These are phyloP conservation scores for Macadamia tetraphylla DNA, from an alignment of 164 flowering plant species.

Conservation along the genomic window DNA sequence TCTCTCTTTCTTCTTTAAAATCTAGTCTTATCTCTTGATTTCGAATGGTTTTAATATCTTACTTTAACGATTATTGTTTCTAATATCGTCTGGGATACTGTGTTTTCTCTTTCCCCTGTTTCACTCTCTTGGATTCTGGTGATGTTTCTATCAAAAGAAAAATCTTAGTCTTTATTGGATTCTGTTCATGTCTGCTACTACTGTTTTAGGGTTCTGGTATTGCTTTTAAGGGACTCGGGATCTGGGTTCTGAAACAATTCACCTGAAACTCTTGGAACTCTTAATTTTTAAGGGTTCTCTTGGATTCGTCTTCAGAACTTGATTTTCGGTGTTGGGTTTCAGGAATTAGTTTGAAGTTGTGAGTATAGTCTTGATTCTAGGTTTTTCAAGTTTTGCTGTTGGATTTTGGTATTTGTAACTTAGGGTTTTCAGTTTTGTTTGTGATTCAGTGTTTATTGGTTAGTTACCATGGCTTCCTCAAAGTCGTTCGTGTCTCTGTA, in stretches of 20 bases:
- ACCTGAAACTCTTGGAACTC: not conserved
- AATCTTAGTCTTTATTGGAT: conserved; percentile 27
- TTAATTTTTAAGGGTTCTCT: conserved; percentile 4
- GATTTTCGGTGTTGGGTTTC: not conserved
- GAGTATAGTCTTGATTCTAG: not conserved
- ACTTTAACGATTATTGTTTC: no score
- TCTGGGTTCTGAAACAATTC: not conserved
- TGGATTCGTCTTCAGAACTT: conserved; percentile 4
- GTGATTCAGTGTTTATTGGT: not conserved
- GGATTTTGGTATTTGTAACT: no score
- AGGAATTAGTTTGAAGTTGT: not conserved
- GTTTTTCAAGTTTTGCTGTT: not conserved
- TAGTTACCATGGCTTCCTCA: conserved; percentile 58
- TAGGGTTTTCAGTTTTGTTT: not conserved
- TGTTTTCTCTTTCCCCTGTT: conserved; percentile 21
- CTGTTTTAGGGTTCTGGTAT: conserved; percentile 4
- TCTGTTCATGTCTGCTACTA: conserved; percentile 15
- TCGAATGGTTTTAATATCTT: no score
- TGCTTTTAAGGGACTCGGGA: conserved; percentile 16
- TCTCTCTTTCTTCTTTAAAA: not conserved
- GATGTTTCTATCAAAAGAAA: conserved; percentile 5
- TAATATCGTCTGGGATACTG: conserved; percentile 6
- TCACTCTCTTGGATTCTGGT: conserved; percentile 37
- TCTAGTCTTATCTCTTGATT: no score
- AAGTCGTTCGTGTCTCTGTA: conserved; percentile 59